These are phyloP conservation scores for Boletus rubescentipes DNA, from an alignment of 768 basidiomycete genomes.

Conservation along the genomic window DNA sequence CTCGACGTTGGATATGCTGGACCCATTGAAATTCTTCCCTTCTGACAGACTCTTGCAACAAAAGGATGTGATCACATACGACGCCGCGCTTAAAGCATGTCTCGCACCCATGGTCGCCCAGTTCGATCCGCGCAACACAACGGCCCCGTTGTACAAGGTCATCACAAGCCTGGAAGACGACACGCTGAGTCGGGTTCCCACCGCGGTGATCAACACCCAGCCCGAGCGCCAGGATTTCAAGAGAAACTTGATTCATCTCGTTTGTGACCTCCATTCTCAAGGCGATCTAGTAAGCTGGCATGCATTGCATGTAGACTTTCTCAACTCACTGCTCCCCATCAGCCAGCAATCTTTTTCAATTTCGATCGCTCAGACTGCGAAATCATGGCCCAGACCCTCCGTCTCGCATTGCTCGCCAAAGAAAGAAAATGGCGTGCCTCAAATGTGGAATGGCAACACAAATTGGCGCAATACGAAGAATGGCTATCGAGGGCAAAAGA, in stretches of 20 bases:
- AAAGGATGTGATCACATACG: constrained; percentile 60
- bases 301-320: background rate
- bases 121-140: constrained; percentile 35
- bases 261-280: constrained; percentile 55
- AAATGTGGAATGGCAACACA: constrained; percentile 49
- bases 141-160: constrained; percentile 38
- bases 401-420: constrained; percentile 35
- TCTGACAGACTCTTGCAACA: constrained; percentile 46
- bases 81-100: constrained; percentile 47
- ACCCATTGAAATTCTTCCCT: constrained; percentile 48
- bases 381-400: constrained; percentile 43
- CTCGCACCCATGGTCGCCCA: constrained; percentile 38
- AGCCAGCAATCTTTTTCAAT: constrained; percentile 70
- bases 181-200: constrained; percentile 25
- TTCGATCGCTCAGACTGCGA: constrained; percentile 65
- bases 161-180: constrained; percentile 42
- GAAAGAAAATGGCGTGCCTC: constrained; percentile 51
- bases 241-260: constrained; percentile 48
- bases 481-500: constrained; percentile 50
- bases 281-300: constrained; percentile 49
- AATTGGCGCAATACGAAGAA: constrained; percentile 48
- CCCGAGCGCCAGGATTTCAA: constrained; percentile 36
- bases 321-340: background rate
- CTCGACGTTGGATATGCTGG: constrained; percentile 28
- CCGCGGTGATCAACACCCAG: constrained; percentile 28